phyloP scores from a whole-genome alignment of 2,329 filamentous ascomycete genomes.

The Rhynchosporium secalis region DNA sequence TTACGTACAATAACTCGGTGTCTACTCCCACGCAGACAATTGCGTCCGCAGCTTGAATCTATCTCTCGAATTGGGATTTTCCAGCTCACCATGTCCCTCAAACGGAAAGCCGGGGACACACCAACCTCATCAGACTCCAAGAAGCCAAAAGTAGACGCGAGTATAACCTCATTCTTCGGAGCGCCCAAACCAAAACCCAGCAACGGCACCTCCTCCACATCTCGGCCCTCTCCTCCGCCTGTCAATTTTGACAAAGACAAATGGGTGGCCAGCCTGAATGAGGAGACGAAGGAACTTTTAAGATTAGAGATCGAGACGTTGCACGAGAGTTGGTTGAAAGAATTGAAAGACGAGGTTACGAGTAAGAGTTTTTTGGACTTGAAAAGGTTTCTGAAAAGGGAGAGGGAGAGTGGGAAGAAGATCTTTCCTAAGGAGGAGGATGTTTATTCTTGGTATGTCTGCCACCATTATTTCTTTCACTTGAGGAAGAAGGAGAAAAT shows the following conservation, averaged over 20 bases:
- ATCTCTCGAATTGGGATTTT: conserved; percentile 23
- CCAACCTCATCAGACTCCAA: conserved; percentile 55
- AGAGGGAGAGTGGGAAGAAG: conserved; percentile 71
- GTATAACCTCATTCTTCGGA: conserved; percentile 88
- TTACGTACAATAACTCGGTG: neutral
- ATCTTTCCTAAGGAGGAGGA: conserved; percentile 87
- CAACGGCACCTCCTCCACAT: conserved; percentile 31
- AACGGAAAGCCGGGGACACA: conserved; percentile 63
- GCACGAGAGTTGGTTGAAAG: conserved; percentile 86
- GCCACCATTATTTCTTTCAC: conserved; percentile 2
- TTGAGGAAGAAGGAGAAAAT: neutral
- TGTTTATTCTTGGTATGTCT: conserved; percentile 84
- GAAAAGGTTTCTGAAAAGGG: conserved; percentile 82
- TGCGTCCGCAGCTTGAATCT: neutral
- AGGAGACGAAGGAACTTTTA: conserved; percentile 80
- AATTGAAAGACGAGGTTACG: conserved; percentile 82
- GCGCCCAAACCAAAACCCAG: conserved; percentile 47
- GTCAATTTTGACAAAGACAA: conserved; percentile 81
- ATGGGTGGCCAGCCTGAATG: conserved; percentile 78
- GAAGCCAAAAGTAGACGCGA: conserved; percentile 72
- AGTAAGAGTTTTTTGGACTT: conserved; percentile 80
- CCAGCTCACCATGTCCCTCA: conserved; percentile 47
- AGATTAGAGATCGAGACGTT: conserved; percentile 90
- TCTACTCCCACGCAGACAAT: neutral
- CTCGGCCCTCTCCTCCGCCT: conserved; percentile 22